These are phyloP conservation scores for Trichoderma koningiopsis DNA, from an alignment of 2,329 filamentous ascomycete species.

Conservation along the genomic window DNA sequence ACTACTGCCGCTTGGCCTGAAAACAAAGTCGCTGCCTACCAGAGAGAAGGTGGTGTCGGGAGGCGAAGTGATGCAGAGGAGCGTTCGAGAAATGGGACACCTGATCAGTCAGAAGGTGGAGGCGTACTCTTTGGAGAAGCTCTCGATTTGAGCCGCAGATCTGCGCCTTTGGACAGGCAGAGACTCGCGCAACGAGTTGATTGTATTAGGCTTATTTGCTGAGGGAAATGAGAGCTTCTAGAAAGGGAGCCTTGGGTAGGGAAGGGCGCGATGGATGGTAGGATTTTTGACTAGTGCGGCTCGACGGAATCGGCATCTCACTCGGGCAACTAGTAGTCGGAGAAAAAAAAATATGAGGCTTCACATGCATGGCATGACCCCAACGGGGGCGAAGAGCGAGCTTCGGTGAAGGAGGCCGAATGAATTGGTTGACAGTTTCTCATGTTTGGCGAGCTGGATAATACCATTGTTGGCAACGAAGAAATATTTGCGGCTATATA, in stretches of 20 bases:
- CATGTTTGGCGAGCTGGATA: neutral
- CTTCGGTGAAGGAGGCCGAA: conserved; percentile 14
- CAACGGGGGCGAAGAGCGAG: neutral
- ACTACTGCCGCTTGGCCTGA: conserved; percentile 73
- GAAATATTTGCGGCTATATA: neutral
- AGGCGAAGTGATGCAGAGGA: conserved; percentile 71
- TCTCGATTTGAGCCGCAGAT: conserved; percentile 58
- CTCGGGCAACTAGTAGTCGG: neutral
- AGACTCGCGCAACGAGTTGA: neutral
- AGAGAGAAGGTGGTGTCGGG: conserved; percentile 64
- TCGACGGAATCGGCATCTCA: neutral
- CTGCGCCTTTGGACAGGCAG: neutral
- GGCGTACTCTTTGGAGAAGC: conserved; percentile 80
- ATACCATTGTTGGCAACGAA: conserved; percentile 5
- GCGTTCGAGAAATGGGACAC: conserved; percentile 72
- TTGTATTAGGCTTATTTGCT: neutral
- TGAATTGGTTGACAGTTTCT: neutral
- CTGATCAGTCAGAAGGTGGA: conserved; percentile 78
- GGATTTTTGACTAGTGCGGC: conserved; percentile 19
- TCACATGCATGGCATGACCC: conserved; percentile 5
- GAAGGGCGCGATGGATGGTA: neutral
- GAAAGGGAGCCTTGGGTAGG: neutral
- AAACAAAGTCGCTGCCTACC: conserved; percentile 55
- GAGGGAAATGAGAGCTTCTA: neutral
- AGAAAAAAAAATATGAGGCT: conserved; percentile 14